Evolutionary conservation across 2,329 filamentous ascomycete genomes (phyloP), one percentile per base, ranked within the genome.

Genomic region (Parascedosporium putredinis): DNA sequence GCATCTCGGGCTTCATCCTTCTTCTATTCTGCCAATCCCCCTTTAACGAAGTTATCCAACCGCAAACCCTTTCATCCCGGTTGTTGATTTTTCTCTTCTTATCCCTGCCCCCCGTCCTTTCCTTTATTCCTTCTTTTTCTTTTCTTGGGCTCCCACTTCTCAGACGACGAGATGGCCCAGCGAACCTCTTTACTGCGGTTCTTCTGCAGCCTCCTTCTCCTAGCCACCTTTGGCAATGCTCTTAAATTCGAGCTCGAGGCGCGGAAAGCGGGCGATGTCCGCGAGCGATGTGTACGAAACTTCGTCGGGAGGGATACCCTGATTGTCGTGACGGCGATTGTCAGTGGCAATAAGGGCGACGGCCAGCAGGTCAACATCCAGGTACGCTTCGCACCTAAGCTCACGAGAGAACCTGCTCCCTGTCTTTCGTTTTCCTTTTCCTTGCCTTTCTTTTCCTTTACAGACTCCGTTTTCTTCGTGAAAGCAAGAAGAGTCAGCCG

Each of bases 331-430:
- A 97, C 91, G 51, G 87, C 90, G 50, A 95, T 82, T 52, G 77
- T 95, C 51, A 81, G 84, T 64, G 93, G 93, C n/a, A 72, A 72
- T 57, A 87, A 84, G 69, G 91, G 89, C 52, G 93, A 98, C 73
- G 93, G 93, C 49, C 90, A 95, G 81, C 72, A 79, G 59, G 81
- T 97, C 56, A 95, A 97, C 67, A 93, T 98, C 77, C 84, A 95
- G 70, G 91, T 96, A 64, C 54, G 76, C 75, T 56, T 46, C 10
- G 29, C 25, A 29, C 33, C 27, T 12, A 22, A 3, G 20, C 22
- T 20, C 6, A 12, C 40, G 6, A 18, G 42, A 7, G 46, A 22
- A 27, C n/a, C 14, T n/a, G n/a, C n/a, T n/a, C n/a, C n/a, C n/a
- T n/a, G n/a, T n/a, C n/a, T n/a, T n/a, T n/a, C n/a, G n/a, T n/a